These are phyloP conservation scores for Amylocarpus encephaloides DNA, from an alignment of 2,329 filamentous ascomycete species.

Conservation along the genomic window DNA sequence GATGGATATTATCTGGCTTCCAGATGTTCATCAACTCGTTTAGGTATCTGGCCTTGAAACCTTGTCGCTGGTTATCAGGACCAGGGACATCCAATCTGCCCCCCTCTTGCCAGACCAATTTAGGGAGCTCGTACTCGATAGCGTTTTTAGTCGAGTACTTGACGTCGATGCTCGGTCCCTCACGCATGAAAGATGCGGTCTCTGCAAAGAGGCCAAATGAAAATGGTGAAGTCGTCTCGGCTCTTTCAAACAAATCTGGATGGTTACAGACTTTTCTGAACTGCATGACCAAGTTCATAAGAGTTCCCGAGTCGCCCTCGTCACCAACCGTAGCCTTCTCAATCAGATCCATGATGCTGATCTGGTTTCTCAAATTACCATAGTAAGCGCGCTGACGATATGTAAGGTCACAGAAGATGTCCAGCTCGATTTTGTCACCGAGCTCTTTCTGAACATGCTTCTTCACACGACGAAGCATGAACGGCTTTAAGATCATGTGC, in stretches of 20 bases:
- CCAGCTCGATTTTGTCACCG: slow-evolving; percentile 95
- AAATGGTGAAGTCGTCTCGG: slow-evolving; percentile 82
- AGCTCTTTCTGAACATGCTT: slow-evolving; percentile 99
- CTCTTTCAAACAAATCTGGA: slow-evolving; percentile 91
- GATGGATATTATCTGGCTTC: slow-evolving; percentile 68
- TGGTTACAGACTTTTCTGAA: slow-evolving; percentile 99
- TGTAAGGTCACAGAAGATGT: slow-evolving; percentile 93
- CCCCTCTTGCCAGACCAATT: slow-evolving; percentile 72
- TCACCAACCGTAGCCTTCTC: slow-evolving; percentile 94
- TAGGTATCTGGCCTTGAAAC: slow-evolving; percentile 73
- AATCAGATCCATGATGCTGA: slow-evolving; percentile 97
- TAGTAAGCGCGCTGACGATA: slow-evolving; percentile 95
- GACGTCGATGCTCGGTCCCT: slow-evolving; percentile 72
- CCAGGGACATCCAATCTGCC: slow-evolving; percentile 72
- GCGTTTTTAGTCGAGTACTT: slow-evolving; percentile 81
- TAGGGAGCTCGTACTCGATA: slow-evolving; percentile 79
- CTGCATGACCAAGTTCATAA: slow-evolving; percentile 99
- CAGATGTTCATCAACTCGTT: slow-evolving; percentile 85
- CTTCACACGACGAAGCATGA: slow-evolving; percentile 99
- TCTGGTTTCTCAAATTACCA: slow-evolving; percentile 86
- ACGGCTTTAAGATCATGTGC: slow-evolving; percentile 98
- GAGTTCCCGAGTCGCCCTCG: slow-evolving; percentile 86
- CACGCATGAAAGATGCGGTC: slow-evolving; percentile 88
- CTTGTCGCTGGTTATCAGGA: slow-evolving; percentile 65
- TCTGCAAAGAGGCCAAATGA: slow-evolving; percentile 85